Conservation (phyloP, 2,329 filamentous ascomycete species). For the Pleomassaria siparia region DNA sequence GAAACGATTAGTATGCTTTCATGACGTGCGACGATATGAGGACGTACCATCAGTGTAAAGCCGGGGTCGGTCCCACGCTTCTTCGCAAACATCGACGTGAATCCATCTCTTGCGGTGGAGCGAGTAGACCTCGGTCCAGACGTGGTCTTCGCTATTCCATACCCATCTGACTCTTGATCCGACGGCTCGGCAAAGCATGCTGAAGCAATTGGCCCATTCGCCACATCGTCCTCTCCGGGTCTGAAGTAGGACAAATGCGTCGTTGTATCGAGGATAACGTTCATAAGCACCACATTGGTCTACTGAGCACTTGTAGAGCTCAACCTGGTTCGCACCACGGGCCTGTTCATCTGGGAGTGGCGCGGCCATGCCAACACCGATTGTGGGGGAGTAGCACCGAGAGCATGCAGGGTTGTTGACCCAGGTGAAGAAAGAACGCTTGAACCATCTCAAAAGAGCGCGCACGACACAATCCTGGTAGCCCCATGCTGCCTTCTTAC, state of each 20-base stretch:
- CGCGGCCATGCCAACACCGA: constrained; percentile 78
- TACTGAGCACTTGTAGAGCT: constrained; percentile 85
- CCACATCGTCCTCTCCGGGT: constrained; percentile 83
- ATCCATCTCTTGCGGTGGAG: constrained; percentile 92
- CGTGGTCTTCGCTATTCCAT: constrained; percentile 96
- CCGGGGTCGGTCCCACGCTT: constrained; percentile 90
- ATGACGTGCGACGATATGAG: background rate
- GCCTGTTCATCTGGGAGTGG: constrained; percentile 88
- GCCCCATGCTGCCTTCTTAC: constrained; percentile 83
- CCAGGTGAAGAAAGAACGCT: constrained; percentile 91
- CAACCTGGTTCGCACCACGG: constrained; percentile 81
- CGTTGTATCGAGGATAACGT: constrained; percentile 90
- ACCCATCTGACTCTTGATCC: constrained; percentile 93
- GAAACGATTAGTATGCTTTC: background rate
- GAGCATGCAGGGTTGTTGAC: constrained; percentile 92
- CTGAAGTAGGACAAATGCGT: constrained; percentile 90
- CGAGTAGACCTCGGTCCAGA: constrained; percentile 97
- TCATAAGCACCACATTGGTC: constrained; percentile 75
- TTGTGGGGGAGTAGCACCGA: constrained; percentile 77
- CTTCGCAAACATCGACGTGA: constrained; percentile 94
- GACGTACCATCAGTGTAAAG: constrained; percentile 79
- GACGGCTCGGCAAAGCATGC: constrained; percentile 93
- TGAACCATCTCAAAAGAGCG: constrained; percentile 93
- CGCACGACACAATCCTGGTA: constrained; percentile 96
- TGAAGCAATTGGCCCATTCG: constrained; percentile 98